Conservation (phyloP, 2,329 filamentous ascomycete species). For the Clonostachys solani region DNA sequence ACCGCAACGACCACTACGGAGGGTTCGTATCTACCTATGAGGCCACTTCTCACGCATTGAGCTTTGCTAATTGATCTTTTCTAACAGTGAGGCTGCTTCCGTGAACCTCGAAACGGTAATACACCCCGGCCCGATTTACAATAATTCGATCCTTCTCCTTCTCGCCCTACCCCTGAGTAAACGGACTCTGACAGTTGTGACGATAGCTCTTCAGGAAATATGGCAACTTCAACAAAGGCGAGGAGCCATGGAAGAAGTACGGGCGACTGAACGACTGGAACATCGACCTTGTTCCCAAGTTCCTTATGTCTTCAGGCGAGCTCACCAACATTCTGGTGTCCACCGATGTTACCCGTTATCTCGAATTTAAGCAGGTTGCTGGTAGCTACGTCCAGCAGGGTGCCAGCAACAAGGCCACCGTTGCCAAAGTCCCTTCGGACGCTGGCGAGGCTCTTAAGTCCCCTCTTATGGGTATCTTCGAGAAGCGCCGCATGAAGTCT, state of each 20-base stretch:
- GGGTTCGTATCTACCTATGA: slow-evolving; percentile 58
- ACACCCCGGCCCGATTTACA: slow-evolving; percentile 1
- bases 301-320: slow-evolving; percentile 98
- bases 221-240: slow-evolving; percentile 71
- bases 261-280: slow-evolving; percentile 98
- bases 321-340: slow-evolving; percentile 98
- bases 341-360: slow-evolving; percentile 84
- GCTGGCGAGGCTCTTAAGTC: slow-evolving; percentile 86
- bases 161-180: slow-evolving; percentile 3
- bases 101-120: slow-evolving; percentile 90
- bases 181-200: slow-evolving; percentile 7
- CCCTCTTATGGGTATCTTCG: slow-evolving; percentile 93
- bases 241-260: slow-evolving; percentile 98
- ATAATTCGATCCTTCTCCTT: slow-evolving; percentile 3
- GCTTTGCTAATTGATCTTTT: slow-evolving; percentile 17
- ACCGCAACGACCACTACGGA: slow-evolving; percentile 97
- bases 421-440: slow-evolving; percentile 96
- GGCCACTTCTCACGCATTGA: not conserved
- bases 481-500: slow-evolving; percentile 95
- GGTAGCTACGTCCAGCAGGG: slow-evolving; percentile 97
- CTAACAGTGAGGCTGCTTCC: slow-evolving; percentile 75
- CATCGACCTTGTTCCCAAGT: slow-evolving; percentile 96
- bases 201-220: slow-evolving; percentile 92
- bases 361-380: slow-evolving; percentile 91
- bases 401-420: slow-evolving; percentile 74